A percentile compares a stretch with the other conserved stretches of the same genome.
Conservation (phyloP, 495 filamentous ascomycete species). For the Penicillium steckii region DNA sequence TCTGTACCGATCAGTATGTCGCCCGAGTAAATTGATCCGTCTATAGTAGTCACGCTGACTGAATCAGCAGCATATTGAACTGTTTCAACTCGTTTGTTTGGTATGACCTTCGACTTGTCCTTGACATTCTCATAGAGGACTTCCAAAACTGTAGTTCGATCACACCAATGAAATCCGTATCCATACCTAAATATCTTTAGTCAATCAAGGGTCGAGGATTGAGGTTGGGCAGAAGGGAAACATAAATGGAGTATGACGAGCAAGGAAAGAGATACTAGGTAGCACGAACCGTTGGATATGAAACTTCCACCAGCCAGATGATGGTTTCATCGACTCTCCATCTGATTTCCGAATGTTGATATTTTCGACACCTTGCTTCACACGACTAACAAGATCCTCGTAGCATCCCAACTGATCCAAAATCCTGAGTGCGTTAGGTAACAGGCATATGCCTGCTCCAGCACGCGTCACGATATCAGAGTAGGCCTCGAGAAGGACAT, state of each 20-base stretch:
- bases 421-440: conserved; percentile 33
- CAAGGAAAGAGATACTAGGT: too few relatives aligned
- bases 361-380: conserved; percentile 10
- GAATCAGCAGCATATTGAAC: conserved; percentile 6
- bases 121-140: conserved; percentile 16
- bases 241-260: too few relatives aligned
- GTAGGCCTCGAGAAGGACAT: conserved; percentile 45
- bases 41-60: conserved; percentile 10
- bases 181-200: conserved; percentile 7
- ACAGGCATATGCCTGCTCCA: conserved; percentile 35
- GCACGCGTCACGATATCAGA: conserved; percentile 29
- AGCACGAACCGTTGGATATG: too few relatives aligned
- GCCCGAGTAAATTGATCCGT: conserved; percentile 34
- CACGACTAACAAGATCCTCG: too few relatives aligned
- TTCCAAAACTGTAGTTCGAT: conserved; percentile 24
- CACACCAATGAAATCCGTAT: conserved; percentile 20
- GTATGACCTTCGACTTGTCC: conserved; percentile 14
- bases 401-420: conserved; percentile 52
- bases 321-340: neutral
- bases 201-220: neutral
- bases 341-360: neutral
- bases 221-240: too few relatives aligned
- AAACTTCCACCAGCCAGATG: too few relatives aligned
- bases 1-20: conserved; percentile 48
- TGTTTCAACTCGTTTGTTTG: conserved; percentile 4